Evolutionary conservation across 495 filamentous ascomycete species (phyloP).

Genomic region (Daldinia concentrica): DNA sequence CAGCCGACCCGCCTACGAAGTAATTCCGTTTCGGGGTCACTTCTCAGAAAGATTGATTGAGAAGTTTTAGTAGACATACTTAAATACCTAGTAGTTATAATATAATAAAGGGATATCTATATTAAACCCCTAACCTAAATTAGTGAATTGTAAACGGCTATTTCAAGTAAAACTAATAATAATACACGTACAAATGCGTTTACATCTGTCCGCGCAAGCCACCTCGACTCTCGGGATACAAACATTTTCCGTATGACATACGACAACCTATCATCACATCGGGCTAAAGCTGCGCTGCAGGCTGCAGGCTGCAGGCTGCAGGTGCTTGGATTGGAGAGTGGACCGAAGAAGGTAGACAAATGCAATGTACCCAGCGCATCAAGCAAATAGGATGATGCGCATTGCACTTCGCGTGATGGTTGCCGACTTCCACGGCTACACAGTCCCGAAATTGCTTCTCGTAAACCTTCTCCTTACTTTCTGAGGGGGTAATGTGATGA

Average conservation of each 20-base stretch:
- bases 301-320: too few relatives aligned
- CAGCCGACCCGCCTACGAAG: not conserved
- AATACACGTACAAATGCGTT: too few relatives aligned
- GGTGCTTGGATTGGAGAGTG: constrained; percentile 24
- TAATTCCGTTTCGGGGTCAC: not conserved
- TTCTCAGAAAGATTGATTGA: too few relatives aligned
- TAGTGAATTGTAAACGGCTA: too few relatives aligned
- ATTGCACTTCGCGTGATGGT: constrained; percentile 19
- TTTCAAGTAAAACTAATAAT: too few relatives aligned
- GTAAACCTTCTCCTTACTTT: constrained; percentile 1
- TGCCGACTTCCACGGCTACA: constrained; percentile 26
- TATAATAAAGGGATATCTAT: too few relatives aligned
- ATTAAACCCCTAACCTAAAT: too few relatives aligned
- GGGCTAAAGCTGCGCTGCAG: constrained; percentile 28
- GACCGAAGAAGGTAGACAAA: constrained; percentile 23
- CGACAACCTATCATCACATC: constrained; percentile 17
- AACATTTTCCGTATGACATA: not conserved
- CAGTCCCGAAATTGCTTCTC: constrained; percentile 19
- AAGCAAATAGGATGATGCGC: constrained; percentile 31
- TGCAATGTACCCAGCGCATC: constrained; percentile 38
- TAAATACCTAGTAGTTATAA: too few relatives aligned
- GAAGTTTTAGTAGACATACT: too few relatives aligned
- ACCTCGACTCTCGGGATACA: constrained; percentile 24
- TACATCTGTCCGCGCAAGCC: not conserved
- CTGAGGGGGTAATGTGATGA: not conserved